A percentile compares a stretch with the other conserved stretches of the same genome.
Conservation (phyloP, 140 eudicot genomes). For the Bidens hawaiensis region DNA sequence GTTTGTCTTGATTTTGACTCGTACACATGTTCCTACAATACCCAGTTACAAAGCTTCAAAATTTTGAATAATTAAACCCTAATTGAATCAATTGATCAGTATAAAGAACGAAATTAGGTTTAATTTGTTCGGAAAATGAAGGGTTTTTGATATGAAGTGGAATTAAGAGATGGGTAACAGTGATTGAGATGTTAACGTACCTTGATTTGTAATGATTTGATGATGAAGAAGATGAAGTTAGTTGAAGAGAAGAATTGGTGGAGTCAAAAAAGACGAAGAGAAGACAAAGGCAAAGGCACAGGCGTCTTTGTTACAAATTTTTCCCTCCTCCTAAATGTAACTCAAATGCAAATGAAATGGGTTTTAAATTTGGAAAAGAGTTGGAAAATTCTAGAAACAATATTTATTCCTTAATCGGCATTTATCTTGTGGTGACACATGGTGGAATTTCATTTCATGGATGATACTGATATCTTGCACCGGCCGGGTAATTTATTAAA, state of each 20-base stretch:
- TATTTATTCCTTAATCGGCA: constrained; percentile 23
- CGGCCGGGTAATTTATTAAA: too few species aligned
- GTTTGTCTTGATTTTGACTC: background rate
- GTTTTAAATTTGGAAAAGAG: constrained; percentile 9
- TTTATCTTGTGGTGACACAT: constrained; percentile 15
- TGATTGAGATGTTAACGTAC: too few species aligned
- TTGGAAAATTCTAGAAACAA: constrained; percentile 14
- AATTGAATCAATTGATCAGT: background rate
- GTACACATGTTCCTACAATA: constrained; percentile 15
- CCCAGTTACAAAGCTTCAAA: background rate
- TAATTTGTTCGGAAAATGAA: background rate
- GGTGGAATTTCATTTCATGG: background rate
- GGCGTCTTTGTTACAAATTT: constrained; percentile 16
- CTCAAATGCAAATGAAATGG: constrained; percentile 20
- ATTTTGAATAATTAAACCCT: too few species aligned
- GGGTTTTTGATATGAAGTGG: background rate
- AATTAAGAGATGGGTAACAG: background rate
- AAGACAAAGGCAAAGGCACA: constrained; percentile 20
- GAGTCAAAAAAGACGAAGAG: constrained; percentile 30
- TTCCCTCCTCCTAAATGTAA: constrained; percentile 35
- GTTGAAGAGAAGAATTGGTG: constrained; percentile 10
- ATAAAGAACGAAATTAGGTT: background rate
- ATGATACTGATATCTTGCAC: constrained; percentile 10
- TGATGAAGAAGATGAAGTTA: too few species aligned
- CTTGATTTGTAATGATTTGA: too few species aligned